Percentiles rank a stretch among this genome's conserved stretches.
These are phyloP conservation scores for Erigeron philadelphicus DNA, from an alignment of 140 eudicot species.

Conservation along the genomic window DNA sequence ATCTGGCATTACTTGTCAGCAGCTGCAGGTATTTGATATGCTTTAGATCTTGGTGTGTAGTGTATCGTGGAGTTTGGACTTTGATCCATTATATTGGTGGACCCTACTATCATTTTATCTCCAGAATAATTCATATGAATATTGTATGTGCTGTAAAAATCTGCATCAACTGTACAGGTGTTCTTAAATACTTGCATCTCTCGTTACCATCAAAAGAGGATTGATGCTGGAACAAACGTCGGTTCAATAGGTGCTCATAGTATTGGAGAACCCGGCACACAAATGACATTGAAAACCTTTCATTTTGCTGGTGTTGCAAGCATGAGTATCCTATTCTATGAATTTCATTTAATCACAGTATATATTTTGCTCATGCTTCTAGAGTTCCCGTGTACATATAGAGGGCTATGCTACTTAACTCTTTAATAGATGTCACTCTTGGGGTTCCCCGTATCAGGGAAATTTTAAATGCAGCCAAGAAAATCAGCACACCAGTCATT, in stretches of 20 bases:
- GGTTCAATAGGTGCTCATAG: constrained; percentile 98
- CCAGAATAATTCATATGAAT: background rate
- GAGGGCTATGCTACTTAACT: constrained; percentile 34
- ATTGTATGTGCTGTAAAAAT: background rate
- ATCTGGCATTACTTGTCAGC: constrained; percentile 61
- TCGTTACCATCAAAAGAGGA: constrained; percentile 60
- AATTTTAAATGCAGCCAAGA: constrained; percentile 82
- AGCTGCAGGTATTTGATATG: constrained; percentile 49
- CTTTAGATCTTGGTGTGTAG: background rate
- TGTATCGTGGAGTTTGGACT: background rate
- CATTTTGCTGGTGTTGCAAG: constrained; percentile 99
- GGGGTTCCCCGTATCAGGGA: constrained; percentile 98
- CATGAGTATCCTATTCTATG: constrained; percentile 81
- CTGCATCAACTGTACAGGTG: constrained; percentile 38
- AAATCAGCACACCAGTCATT: constrained; percentile 81
- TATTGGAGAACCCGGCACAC: constrained; percentile 98
- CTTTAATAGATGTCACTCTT: constrained; percentile 71
- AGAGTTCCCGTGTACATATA: background rate
- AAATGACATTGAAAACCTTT: constrained; percentile 92
- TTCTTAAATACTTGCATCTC: constrained; percentile 62
- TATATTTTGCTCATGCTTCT: constrained; percentile 9
- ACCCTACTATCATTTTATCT: background rate
- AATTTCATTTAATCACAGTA: background rate
- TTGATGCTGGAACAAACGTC: constrained; percentile 86
- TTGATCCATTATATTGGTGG: background rate